Evolutionary conservation across 768 basidiomycete species (phyloP).

Genomic region (Mycena alexandri): DNA sequence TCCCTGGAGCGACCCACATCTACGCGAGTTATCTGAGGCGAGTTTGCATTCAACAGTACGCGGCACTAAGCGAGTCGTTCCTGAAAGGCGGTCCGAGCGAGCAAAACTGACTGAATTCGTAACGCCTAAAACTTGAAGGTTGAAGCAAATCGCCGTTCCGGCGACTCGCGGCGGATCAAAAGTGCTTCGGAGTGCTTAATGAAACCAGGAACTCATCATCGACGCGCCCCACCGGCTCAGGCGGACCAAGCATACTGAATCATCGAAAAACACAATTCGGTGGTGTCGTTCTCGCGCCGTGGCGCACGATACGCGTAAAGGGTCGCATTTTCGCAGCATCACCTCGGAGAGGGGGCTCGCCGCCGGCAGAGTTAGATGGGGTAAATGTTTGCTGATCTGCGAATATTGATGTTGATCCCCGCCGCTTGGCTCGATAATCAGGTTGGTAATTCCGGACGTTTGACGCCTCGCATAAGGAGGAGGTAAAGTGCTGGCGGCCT

Average conservation of each 20-base stretch:
- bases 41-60: no score
- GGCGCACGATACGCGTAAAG: background rate
- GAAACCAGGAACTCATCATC: conserved; percentile 27
- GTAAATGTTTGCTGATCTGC: background rate
- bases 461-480: conserved; percentile 29
- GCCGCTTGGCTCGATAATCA: background rate
- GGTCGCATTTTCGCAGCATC: conserved; percentile 25
- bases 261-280: background rate
- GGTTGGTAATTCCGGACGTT: conserved; percentile 16
- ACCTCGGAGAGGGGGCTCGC: conserved; percentile 13
- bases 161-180: conserved; percentile 28
- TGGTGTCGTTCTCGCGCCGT: background rate
- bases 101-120: background rate
- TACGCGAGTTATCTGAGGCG: conserved; percentile 11
- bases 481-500: no score
- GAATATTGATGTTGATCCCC: conserved; percentile 19
- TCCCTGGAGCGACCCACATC: conserved; percentile 18
- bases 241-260: conserved; percentile 13
- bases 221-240: conserved; percentile 4
- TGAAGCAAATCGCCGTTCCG: no score
- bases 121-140: no score
- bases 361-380: conserved; percentile 12
- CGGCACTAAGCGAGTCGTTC: background rate
- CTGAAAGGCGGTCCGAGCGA: conserved; percentile 22
- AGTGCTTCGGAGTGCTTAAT: conserved; percentile 29